Conservation (phyloP, 2,329 filamentous ascomycete species). For the Colletotrichum endophyticum region DNA sequence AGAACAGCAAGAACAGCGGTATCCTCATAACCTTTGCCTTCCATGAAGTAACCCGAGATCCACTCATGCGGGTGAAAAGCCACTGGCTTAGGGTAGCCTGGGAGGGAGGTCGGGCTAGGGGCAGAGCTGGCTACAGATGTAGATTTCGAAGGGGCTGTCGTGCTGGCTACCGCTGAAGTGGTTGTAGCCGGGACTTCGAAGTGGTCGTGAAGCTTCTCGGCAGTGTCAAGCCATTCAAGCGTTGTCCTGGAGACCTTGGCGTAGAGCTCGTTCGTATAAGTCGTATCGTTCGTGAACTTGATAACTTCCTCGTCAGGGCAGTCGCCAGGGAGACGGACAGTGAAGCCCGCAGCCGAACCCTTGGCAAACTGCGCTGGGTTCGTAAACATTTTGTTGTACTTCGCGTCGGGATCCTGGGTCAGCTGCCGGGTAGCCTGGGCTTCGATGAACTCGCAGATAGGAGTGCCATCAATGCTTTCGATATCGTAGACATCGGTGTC, state of each 20-base stretch:
- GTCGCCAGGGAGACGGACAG: neutral
- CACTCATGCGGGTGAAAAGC: conserved; percentile 25
- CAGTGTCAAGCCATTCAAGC: neutral
- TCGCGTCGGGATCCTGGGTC: conserved; percentile 25
- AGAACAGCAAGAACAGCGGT: conserved; percentile 29
- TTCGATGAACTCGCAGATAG: conserved; percentile 15
- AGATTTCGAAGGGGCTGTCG: neutral
- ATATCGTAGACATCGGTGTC: conserved; percentile 19
- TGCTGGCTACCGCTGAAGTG: neutral
- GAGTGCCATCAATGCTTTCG: conserved; percentile 18
- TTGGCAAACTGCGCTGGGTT: neutral
- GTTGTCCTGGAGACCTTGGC: neutral
- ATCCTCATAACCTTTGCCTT: conserved; percentile 30
- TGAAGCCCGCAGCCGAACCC: neutral
- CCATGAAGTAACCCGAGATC: conserved; percentile 32
- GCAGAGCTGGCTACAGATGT: neutral
- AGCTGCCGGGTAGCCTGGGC: neutral
- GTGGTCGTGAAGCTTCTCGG: neutral
- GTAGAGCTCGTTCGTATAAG: neutral
- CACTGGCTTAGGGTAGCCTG: conserved; percentile 28
- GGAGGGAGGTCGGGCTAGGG: conserved; percentile 10
- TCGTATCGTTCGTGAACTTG: conserved; percentile 14
- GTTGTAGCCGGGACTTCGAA: conserved; percentile 4
- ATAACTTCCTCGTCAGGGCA: neutral
- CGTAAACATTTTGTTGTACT: conserved; percentile 23